A percentile compares a stretch with the other conserved stretches of the same genome.
phyloP scores from a whole-genome alignment of 208 protist species.

The Endotrypanum monterogeii region DNA sequence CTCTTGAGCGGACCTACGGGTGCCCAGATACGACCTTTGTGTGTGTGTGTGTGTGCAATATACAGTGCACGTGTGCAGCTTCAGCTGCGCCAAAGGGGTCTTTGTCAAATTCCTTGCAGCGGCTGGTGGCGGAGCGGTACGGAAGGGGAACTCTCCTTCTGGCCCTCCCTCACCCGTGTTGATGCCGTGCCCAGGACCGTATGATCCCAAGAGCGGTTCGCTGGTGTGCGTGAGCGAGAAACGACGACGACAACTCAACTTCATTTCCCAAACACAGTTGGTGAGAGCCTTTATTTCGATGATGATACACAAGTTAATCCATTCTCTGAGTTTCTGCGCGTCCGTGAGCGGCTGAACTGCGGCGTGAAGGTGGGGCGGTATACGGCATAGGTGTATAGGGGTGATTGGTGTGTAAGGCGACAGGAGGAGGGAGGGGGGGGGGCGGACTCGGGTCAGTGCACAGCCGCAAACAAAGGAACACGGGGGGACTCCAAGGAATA shows the following conservation, averaged over 20 bases:
- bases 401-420: too few relatives aligned
- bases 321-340: slow-evolving; percentile 41
- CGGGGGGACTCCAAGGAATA: slow-evolving; percentile 5
- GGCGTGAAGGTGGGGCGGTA: background rate
- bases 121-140: slow-evolving; percentile 14
- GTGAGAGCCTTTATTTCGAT: slow-evolving; percentile 41
- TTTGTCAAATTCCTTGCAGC: slow-evolving; percentile 35
- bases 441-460: background rate
- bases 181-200: slow-evolving; percentile 32
- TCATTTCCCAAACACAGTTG: slow-evolving; percentile 42
- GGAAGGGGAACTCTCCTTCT: background rate
- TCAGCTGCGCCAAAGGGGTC: slow-evolving; percentile 6
- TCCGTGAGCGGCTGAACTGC: background rate
- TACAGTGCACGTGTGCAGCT: background rate
- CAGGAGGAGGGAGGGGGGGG: background rate
- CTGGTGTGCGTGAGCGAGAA: slow-evolving; percentile 6
- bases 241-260: slow-evolving; percentile 38
- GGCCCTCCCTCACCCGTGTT: background rate
- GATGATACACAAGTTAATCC: slow-evolving; percentile 47
- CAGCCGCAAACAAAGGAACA: slow-evolving; percentile 22
- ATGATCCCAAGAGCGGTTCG: slow-evolving; percentile 19
- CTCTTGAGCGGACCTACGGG: slow-evolving; percentile 68
- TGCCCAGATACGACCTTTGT: slow-evolving; percentile 49
- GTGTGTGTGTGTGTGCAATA: background rate
- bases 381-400: too few relatives aligned